Evolutionary conservation across 2,329 filamentous ascomycete genomes (phyloP).

Genomic region (Simplicillium aogashimaense): DNA sequence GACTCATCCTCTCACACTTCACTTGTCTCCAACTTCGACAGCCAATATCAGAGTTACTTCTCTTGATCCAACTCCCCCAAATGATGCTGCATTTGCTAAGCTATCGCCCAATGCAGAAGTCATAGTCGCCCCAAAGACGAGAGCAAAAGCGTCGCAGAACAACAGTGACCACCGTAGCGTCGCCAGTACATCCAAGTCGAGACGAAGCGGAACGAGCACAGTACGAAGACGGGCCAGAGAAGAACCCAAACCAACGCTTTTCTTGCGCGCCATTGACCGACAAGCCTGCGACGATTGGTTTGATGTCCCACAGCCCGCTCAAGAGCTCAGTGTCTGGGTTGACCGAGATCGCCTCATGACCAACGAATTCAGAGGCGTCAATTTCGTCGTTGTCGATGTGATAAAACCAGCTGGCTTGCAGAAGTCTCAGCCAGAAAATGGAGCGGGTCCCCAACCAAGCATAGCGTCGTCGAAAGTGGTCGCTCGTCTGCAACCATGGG

Average conservation of each 20-base stretch:
- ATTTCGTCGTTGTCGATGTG: slow-evolving; percentile 76
- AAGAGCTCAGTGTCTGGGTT: slow-evolving; percentile 69
- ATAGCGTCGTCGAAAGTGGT: slow-evolving; percentile 50
- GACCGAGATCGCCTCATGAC: slow-evolving; percentile 66
- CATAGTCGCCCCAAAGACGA: slow-evolving; percentile 88
- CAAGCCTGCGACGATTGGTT: slow-evolving; percentile 66
- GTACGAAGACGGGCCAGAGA: slow-evolving; percentile 51
- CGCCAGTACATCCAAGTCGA: slow-evolving; percentile 68
- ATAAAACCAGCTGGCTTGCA: slow-evolving; percentile 72
- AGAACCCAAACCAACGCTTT: slow-evolving; percentile 57
- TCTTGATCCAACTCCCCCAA: slow-evolving; percentile 62
- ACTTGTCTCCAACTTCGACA: slow-evolving; percentile 90
- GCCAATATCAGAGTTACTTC: slow-evolving; percentile 83
- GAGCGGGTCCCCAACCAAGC: slow-evolving; percentile 42
- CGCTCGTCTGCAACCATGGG: slow-evolving; percentile 68
- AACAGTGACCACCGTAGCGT: slow-evolving; percentile 73
- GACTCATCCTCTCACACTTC: slow-evolving; percentile 76
- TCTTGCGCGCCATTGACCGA: slow-evolving; percentile 71
- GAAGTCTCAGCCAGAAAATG: slow-evolving; percentile 58
- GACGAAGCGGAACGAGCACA: slow-evolving; percentile 68
- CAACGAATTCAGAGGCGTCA: slow-evolving; percentile 64
- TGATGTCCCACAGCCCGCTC: slow-evolving; percentile 49
- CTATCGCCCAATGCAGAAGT: slow-evolving; percentile 92
- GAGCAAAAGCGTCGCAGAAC: slow-evolving; percentile 56
- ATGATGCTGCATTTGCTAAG: slow-evolving; percentile 73